Evolutionary conservation across 2,329 filamentous ascomycete genomes (phyloP), one percentile per base, ranked within the genome.

Genomic region (Gnomoniopsis sp.): DNA sequence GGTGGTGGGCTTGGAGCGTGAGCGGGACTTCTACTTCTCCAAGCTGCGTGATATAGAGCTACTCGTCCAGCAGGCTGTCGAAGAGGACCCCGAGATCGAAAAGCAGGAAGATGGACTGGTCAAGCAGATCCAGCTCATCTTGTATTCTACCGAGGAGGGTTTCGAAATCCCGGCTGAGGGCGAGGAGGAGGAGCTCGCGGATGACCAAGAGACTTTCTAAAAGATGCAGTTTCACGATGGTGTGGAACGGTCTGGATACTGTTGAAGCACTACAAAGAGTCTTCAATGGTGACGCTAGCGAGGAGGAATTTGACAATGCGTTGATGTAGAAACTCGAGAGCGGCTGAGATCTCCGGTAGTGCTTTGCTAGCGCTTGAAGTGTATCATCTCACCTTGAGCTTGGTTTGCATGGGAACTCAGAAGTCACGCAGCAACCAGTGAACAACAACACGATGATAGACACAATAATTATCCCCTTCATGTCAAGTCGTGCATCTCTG

Each of bases 21-120:
- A 99, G 79, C 85, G 95, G 52, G 95, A 99, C 74, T 99, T 99
- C 74, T 99, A 99, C 81, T 99, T 99, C 77, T 96, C 91, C 83
- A 99, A 99, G 81, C 83, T 99, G 64, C 85, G 95, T 60, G 95
- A 99, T 72, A 99, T 99, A 67, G 95, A 99, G 77, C 79, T 99
- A 65, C 79, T 99, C 68, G 85, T 99, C 57, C 95, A 99, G 79
- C 89, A 91, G 69, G 92, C 93, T 12, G 89, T 96, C 70, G 95
- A 99, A 67, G 89, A 91, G 63, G 90, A 97, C 65, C 93, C 93
- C 0, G 89, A 96, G 76, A 78, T 98, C 53, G 95, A 97, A 78
- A 93, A 96, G 83, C 90, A 96, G 62, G 93, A 97, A 68, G 89
- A 92, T 63, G 88, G 91, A 17, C 80, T 99, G 63, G 84, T 98